These are phyloP conservation scores for Fomitopsis schrenkii DNA, from an alignment of 1,284 basidiomycete species.

Conservation along the genomic window DNA sequence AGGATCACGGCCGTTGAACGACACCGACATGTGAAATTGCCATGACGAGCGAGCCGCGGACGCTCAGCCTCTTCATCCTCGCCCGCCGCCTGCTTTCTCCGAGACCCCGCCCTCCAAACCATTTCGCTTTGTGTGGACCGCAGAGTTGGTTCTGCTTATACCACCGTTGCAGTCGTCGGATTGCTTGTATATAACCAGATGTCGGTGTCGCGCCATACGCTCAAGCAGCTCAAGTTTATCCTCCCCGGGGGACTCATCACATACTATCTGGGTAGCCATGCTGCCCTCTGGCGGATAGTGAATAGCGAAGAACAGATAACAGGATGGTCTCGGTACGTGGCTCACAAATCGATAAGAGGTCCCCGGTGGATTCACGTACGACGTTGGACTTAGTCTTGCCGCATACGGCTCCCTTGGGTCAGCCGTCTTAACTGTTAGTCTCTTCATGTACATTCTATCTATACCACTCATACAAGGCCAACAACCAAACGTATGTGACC, in stretches of 20 bases:
- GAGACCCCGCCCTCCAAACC: neutral
- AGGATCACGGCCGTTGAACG: too few species aligned
- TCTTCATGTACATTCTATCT: conserved; percentile 71
- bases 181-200: neutral
- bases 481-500: conserved; percentile 57
- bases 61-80: neutral
- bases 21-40: neutral
- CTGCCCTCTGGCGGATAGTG: conserved; percentile 43
- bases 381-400: conserved; percentile 34
- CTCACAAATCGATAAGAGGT: neutral
- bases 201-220: conserved; percentile 42
- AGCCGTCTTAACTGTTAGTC: conserved; percentile 51
- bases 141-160: too few species aligned
- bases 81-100: neutral
- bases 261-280: conserved; percentile 52
- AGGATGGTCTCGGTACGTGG: conserved; percentile 50
- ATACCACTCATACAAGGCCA: conserved; percentile 60
- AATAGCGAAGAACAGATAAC: conserved; percentile 25
- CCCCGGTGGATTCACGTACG: neutral
- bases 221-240: conserved; percentile 68
- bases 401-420: conserved; percentile 47
- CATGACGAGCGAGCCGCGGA: neutral
- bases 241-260: conserved; percentile 61
- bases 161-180: too few species aligned
- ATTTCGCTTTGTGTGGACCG: too few species aligned